These are phyloP conservation scores for Aegilops umbellulata DNA, from an alignment of 176 grass and related monocot species.

Conservation along the genomic window DNA sequence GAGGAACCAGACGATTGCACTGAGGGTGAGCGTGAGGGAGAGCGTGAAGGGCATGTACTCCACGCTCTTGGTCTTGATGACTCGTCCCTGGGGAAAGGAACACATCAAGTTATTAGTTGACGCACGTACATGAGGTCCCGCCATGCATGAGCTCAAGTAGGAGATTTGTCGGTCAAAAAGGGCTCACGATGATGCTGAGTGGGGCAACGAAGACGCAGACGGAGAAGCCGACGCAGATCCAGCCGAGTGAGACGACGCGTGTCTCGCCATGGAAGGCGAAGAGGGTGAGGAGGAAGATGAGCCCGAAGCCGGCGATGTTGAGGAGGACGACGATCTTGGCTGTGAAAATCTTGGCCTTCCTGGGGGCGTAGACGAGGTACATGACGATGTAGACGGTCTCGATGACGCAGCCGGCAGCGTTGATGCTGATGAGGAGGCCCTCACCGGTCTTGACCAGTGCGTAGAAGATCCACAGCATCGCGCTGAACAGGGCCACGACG, in stretches of 20 bases:
- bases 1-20: slow-evolving; percentile 73
- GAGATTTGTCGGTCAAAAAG: background rate
- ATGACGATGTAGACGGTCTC: slow-evolving; percentile 74
- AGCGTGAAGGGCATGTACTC: slow-evolving; percentile 55
- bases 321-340: slow-evolving; percentile 52
- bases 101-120: background rate
- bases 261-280: slow-evolving; percentile 26
- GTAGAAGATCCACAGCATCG: slow-evolving; percentile 82
- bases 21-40: slow-evolving; percentile 65
- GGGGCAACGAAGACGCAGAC: slow-evolving; percentile 74
- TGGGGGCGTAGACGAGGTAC: slow-evolving; percentile 58
- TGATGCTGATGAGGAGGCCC: slow-evolving; percentile 67
- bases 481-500: slow-evolving; percentile 74
- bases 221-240: slow-evolving; percentile 73
- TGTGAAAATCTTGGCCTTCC: slow-evolving; percentile 50
- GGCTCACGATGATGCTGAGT: slow-evolving; percentile 76
- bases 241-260: slow-evolving; percentile 43
- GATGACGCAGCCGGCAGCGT: slow-evolving; percentile 55
- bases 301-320: slow-evolving; percentile 50
- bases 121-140: background rate
- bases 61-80: slow-evolving; percentile 70
- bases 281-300: slow-evolving; percentile 59
- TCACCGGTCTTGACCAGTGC: slow-evolving; percentile 59
- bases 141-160: background rate
- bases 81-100: slow-evolving; percentile 42